These are phyloP conservation scores for Henckelia pumila DNA, from an alignment of 257 asterid species.

Conservation along the genomic window DNA sequence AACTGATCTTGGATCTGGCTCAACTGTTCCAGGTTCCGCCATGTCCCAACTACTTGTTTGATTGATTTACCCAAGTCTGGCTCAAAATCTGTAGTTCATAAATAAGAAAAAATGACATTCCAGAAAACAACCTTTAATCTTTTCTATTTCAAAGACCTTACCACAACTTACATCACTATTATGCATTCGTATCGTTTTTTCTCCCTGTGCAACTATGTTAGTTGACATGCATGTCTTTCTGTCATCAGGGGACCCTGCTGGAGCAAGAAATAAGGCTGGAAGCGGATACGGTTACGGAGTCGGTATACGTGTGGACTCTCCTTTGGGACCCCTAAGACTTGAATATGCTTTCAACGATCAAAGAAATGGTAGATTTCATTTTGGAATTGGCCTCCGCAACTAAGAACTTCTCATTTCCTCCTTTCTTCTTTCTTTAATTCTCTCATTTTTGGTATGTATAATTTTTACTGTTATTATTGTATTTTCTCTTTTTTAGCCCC, in stretches of 20 bases:
- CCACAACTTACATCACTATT: not conserved
- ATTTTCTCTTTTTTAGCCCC: not conserved
- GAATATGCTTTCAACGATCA: constrained; percentile 93
- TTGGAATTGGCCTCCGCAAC: constrained; percentile 85
- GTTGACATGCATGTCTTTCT: not conserved
- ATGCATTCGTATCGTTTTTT: not conserved
- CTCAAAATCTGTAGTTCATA: not conserved
- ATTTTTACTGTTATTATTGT: not conserved
- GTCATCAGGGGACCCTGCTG: constrained; percentile 86
- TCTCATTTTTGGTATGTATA: not conserved
- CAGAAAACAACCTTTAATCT: not conserved
- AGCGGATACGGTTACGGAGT: constrained; percentile 92
- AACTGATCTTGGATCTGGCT: constrained; percentile 92
- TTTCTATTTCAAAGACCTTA: not conserved
- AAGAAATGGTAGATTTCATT: constrained; percentile 81
- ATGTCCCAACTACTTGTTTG: not conserved
- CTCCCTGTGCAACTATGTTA: not conserved
- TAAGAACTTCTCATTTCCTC: constrained; percentile 20
- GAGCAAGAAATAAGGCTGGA: constrained; percentile 90
- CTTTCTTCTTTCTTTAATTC: not conserved
- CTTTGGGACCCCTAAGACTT: constrained; percentile 87
- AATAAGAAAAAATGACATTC: not conserved
- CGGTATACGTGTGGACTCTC: constrained; percentile 89
- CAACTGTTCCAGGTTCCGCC: constrained; percentile 68
- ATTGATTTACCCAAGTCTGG: not conserved